Evolutionary conservation across 345 rosid species (phyloP).

Genomic region (Gynandropsis gynandra): DNA sequence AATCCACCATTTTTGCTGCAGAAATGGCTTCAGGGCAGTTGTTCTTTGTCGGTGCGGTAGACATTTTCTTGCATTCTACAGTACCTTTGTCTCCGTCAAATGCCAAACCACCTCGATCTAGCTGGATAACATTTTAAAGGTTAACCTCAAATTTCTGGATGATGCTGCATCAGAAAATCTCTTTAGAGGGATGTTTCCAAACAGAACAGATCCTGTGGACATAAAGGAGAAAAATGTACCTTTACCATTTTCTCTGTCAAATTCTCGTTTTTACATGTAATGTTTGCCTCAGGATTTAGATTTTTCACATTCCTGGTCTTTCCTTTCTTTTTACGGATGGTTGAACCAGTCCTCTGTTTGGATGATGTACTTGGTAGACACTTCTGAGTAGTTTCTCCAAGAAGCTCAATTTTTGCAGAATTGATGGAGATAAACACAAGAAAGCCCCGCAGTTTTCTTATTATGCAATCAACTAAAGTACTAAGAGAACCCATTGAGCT

Average conservation of each 20-base stretch:
- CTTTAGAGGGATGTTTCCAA: slow-evolving; percentile 1
- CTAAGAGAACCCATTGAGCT: slow-evolving; percentile 58
- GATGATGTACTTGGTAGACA: slow-evolving; percentile 41
- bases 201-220: slow-evolving; percentile 10
- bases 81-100: slow-evolving; percentile 26
- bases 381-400: slow-evolving; percentile 46
- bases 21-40: slow-evolving; percentile 28
- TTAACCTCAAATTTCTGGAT: slow-evolving; percentile 17
- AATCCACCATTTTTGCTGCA: slow-evolving; percentile 36
- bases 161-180: background rate
- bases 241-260: slow-evolving; percentile 29
- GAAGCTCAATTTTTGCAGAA: slow-evolving; percentile 71
- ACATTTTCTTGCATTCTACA: slow-evolving; percentile 35
- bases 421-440: slow-evolving; percentile 66
- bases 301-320: slow-evolving; percentile 41
- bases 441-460: slow-evolving; percentile 66
- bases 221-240: slow-evolving; percentile 32
- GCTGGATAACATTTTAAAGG: slow-evolving; percentile 19
- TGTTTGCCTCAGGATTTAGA: slow-evolving; percentile 29
- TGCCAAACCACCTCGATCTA: slow-evolving; percentile 18
- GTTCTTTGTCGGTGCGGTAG: slow-evolving; percentile 29
- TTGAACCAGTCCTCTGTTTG: slow-evolving; percentile 42
- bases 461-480: slow-evolving; percentile 57
- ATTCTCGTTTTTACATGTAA: slow-evolving; percentile 22
- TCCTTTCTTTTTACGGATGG: slow-evolving; percentile 52